Base-by-base conservation (phyloP, 164 flowering plant species). In the Nymphaea thermarum region DNA sequence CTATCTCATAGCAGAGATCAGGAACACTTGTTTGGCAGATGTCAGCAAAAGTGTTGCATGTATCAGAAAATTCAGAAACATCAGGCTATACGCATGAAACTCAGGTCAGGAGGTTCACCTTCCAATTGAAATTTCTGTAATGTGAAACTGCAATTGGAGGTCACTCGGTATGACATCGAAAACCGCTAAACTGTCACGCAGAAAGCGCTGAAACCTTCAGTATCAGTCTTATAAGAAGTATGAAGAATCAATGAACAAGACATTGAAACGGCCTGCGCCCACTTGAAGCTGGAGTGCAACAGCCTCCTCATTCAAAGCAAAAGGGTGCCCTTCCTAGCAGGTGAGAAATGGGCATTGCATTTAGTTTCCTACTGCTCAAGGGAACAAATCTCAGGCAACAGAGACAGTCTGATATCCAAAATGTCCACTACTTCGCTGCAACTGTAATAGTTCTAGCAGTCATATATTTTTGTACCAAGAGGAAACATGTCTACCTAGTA, bases 401-500 rank as follows among this genome's bases (percentile, higher is more conserved):
- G 57, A 51, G 57, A 51, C 57, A 15, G 57, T 8, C 14, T 8
- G 57, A 51, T 2, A 51, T 51, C 12, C 57, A 51, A 8, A 51
- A 51, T 0, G 14, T 51, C 57, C 57, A 51, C 57, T 51, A 51
- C 14, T 47, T 51, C 14, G 57, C 57, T 5, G 57, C 57, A 51
- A 51, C 57, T 51, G 12, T 51, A 18, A 8, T 51, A 15, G 57
- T 51, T 51, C 14, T 51, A 7, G 57, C 57, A 51, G 14, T 51
- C 14, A 15, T 51, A 15, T 75, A 60, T 18, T 63, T 72, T 42
- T 64, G 4, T 61, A 67, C 69, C 68, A 79, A 71, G 71, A 60
- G 77, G 42, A 71, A 42, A 55, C 51, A 18, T 7, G 77, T 79
- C 25, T 88, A 84, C 74, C 88, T 88, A 59, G 43, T 88, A 4